Conservation (phyloP, 371 early-diverging fungal species). For the Dichotomocladium elegans region DNA sequence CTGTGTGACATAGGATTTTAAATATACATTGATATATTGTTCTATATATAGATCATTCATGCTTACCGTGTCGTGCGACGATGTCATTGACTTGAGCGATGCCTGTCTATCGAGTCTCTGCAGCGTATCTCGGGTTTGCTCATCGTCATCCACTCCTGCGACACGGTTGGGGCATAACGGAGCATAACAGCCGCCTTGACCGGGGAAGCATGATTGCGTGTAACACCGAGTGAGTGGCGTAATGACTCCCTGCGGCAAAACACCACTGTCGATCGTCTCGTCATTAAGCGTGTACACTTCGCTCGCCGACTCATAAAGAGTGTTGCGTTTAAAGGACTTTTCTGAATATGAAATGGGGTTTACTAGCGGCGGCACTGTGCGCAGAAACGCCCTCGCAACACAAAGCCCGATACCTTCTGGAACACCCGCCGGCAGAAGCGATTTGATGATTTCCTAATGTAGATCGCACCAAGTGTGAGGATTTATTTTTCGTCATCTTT, state of each 20-base stretch:
- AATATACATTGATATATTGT: background rate
- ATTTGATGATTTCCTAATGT: slow-evolving; percentile 12
- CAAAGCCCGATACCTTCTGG: slow-evolving; percentile 7
- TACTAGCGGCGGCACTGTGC: slow-evolving; percentile 26
- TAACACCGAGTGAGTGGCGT: slow-evolving; percentile 32
- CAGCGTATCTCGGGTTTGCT: background rate
- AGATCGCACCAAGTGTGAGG: background rate
- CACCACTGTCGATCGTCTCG: slow-evolving; percentile 7
- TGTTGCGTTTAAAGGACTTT: slow-evolving; percentile 30
- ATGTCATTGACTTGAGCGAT: slow-evolving; percentile 19
- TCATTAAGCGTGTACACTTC: slow-evolving; percentile 29
- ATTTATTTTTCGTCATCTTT: background rate
- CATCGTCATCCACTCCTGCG: background rate
- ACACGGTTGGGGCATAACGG: slow-evolving; percentile 28
- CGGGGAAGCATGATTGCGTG: slow-evolving; percentile 21
- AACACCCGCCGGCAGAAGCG: slow-evolving; percentile 5
- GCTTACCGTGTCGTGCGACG: slow-evolving; percentile 38
- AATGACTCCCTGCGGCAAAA: slow-evolving; percentile 24
- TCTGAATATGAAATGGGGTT: slow-evolving; percentile 27
- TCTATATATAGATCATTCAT: background rate
- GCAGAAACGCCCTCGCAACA: slow-evolving; percentile 26
- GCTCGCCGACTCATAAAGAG: slow-evolving; percentile 27
- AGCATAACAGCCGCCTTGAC: slow-evolving; percentile 27
- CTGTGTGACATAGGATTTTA: too few species aligned
- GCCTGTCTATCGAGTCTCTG: slow-evolving; percentile 4